Evolutionary conservation across 2,329 filamentous ascomycete genomes (phyloP).

Genomic region (Epichloe coenophiala): DNA sequence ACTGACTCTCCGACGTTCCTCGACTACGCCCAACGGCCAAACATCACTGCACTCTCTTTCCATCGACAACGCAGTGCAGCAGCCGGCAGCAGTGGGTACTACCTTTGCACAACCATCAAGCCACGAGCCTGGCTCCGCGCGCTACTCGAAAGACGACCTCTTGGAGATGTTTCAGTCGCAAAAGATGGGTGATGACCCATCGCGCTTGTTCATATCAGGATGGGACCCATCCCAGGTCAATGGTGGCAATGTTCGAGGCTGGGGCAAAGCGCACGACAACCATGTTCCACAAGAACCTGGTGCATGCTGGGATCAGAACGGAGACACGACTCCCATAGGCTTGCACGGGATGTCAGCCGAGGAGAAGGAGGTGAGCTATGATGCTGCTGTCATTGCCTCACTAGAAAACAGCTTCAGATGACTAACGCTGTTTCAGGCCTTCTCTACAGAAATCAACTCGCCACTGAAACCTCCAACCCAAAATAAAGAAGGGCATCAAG

Average conservation of each 20-base stretch:
- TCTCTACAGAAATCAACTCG: slow-evolving; percentile 81
- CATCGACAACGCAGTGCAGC: slow-evolving; percentile 27
- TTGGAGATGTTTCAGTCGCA: slow-evolving; percentile 53
- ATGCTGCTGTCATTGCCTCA: not conserved
- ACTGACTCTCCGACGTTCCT: slow-evolving; percentile 50
- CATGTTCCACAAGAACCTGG: slow-evolving; percentile 71
- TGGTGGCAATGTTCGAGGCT: slow-evolving; percentile 47
- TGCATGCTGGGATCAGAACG: slow-evolving; percentile 75
- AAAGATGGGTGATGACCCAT: slow-evolving; percentile 38
- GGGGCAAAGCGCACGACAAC: slow-evolving; percentile 66
- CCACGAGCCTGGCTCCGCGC: slow-evolving; percentile 30
- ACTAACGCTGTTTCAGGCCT: slow-evolving; percentile 40
- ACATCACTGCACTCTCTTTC: slow-evolving; percentile 23
- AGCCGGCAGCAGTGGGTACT: slow-evolving; percentile 20
- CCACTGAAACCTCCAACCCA: slow-evolving; percentile 75
- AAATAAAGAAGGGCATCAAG: slow-evolving; percentile 49
- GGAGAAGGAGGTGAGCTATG: slow-evolving; percentile 41
- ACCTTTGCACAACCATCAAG: slow-evolving; percentile 18
- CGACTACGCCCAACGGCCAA: slow-evolving; percentile 39
- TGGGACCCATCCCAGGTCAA: slow-evolving; percentile 71
- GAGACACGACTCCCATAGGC: slow-evolving; percentile 56
- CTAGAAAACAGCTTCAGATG: slow-evolving; percentile 5
- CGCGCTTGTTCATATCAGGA: slow-evolving; percentile 55
- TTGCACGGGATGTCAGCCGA: slow-evolving; percentile 54
- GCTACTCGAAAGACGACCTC: slow-evolving; percentile 70